Percentiles rank a stretch among this genome's conserved stretches.
phyloP scores from a whole-genome alignment of 768 basidiomycete species.

The Gloeopeniophorella convolvens region DNA sequence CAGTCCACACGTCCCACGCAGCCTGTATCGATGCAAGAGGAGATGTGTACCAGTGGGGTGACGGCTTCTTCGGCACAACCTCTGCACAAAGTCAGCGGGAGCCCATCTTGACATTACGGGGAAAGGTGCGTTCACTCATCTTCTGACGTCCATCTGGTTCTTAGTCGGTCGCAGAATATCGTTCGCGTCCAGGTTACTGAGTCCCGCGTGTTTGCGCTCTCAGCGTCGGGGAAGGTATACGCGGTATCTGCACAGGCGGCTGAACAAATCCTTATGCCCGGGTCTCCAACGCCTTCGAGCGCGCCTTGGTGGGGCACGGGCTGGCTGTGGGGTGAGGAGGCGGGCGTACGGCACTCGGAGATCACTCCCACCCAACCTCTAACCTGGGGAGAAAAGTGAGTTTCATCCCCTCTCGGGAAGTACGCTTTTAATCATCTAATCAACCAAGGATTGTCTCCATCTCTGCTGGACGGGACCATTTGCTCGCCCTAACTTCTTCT shows the following conservation, averaged over 20 bases:
- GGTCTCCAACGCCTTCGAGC: conserved; percentile 37
- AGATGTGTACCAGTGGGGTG: conserved; percentile 83
- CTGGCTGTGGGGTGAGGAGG: conserved; percentile 51
- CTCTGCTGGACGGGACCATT: conserved; percentile 63
- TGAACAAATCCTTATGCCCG: conserved; percentile 39
- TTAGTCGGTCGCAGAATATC: conserved; percentile 73
- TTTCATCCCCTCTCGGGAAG: conserved; percentile 1
- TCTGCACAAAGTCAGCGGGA: conserved; percentile 23
- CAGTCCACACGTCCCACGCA: conserved; percentile 56
- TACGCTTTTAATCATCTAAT: neutral
- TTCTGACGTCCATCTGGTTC: too few relatives aligned
- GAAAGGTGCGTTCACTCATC: conserved; percentile 55
- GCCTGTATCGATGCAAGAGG: conserved; percentile 76
- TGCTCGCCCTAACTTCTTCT: conserved; percentile 62
- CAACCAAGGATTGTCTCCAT: conserved; percentile 60
- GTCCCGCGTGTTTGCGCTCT: conserved; percentile 68
- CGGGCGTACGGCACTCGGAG: conserved; percentile 51
- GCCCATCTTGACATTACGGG: conserved; percentile 53
- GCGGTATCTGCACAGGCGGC: conserved; percentile 48
- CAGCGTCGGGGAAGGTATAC: conserved; percentile 69
- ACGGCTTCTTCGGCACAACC: conserved; percentile 43
- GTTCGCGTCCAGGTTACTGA: conserved; percentile 53
- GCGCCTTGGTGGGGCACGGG: conserved; percentile 55
- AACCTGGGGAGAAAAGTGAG: conserved; percentile 60
- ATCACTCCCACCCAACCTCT: conserved; percentile 52